Conservation (phyloP, 164 flowering plant genomes). For the Sedum album region DNA sequence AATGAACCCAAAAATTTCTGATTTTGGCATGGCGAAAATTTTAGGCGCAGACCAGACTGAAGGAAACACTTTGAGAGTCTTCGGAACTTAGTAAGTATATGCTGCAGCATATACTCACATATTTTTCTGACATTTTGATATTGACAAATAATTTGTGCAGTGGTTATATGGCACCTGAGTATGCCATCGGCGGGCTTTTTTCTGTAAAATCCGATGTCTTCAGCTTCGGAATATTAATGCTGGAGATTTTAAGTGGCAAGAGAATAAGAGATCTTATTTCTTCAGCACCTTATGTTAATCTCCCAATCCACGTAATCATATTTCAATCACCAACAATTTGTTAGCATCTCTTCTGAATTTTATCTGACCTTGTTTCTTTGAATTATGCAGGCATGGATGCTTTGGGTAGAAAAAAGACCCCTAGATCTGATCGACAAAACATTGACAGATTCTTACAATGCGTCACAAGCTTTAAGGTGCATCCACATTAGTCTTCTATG, state of each 20-base stretch:
- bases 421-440: conserved; percentile 18
- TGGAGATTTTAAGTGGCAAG: conserved; percentile 22
- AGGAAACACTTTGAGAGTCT: conserved; percentile 26
- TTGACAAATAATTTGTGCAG: conserved; percentile 7
- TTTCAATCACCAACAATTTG: not conserved
- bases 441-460: conserved; percentile 3
- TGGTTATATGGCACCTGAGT: conserved; percentile 29
- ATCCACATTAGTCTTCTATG: conserved; percentile 25
- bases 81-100: conserved; percentile 29
- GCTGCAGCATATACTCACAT: not conserved
- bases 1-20: conserved; percentile 32
- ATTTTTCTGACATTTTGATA: not conserved
- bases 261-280: conserved; percentile 12
- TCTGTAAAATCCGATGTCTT: conserved; percentile 22
- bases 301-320: not conserved
- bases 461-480: conserved; percentile 10
- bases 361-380: not conserved
- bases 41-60: conserved; percentile 18
- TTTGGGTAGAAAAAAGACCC: conserved; percentile 16
- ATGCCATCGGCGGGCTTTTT: conserved; percentile 18
- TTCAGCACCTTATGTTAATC: not conserved
- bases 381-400: conserved; percentile 20
- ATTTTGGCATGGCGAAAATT: conserved; percentile 34
- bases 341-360: not conserved
- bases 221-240: conserved; percentile 26